A percentile compares a stretch with the other conserved stretches of the same genome.
phyloP scores from a whole-genome alignment of 768 basidiomycete species.

The Obba rivulosa region DNA sequence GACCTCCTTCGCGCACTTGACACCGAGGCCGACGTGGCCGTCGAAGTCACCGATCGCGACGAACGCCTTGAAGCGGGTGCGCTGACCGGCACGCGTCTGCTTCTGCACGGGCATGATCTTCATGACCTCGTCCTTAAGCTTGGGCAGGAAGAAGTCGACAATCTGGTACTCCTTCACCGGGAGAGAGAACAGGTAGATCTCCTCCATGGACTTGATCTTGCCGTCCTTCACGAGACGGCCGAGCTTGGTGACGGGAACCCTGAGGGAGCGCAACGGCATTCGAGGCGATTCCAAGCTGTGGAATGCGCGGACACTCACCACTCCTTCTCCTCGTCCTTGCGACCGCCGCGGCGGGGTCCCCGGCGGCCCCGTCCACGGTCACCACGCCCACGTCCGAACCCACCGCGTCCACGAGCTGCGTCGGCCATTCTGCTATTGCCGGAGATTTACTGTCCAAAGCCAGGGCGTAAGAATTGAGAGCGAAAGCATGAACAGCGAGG shows the following conservation, averaged over 20 bases:
- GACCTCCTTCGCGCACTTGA: constrained; percentile 99
- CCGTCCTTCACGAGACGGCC: constrained; percentile 99
- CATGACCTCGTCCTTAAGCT: constrained; percentile 99
- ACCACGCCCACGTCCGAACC: constrained; percentile 78
- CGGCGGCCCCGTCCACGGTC: constrained; percentile 60
- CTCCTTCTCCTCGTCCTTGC: constrained; percentile 99
- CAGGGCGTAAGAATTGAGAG: constrained; percentile 14
- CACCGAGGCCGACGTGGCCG: constrained; percentile 98
- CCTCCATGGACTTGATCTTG: constrained; percentile 99
- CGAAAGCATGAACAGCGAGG: not conserved
- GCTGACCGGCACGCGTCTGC: constrained; percentile 98
- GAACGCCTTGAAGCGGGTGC: constrained; percentile 99
- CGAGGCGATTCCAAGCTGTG: constrained; percentile 2
- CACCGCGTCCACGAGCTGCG: constrained; percentile 81
- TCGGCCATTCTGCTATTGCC: constrained; percentile 64
- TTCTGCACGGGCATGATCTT: constrained; percentile 99
- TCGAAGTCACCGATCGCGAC: constrained; percentile 99
- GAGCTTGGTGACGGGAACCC: constrained; percentile 98
- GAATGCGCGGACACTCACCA: constrained; percentile 53
- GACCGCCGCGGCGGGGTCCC: constrained; percentile 89
- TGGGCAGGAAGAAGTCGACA: constrained; percentile 98
- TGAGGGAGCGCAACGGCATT: constrained; percentile 22
- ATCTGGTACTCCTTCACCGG: constrained; percentile 99
- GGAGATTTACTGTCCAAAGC: constrained; percentile 12
- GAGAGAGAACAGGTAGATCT: constrained; percentile 99